Base-by-base conservation (phyloP, 2,329 filamentous ascomycete species). In the Alternaria dauci region DNA sequence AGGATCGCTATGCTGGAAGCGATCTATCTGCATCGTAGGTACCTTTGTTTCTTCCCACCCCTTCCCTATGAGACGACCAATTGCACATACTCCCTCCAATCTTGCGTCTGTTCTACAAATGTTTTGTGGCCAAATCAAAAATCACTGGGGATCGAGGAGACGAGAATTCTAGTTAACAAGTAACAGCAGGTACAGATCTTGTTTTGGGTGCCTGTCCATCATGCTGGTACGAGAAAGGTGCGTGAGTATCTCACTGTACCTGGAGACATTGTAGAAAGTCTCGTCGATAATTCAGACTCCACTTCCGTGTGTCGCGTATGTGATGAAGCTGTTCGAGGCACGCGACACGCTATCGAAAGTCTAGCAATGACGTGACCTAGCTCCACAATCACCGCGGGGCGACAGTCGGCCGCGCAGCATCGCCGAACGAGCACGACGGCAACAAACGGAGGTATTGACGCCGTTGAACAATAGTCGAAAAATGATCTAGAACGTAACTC, bases 331-430 rank as follows among this genome's bases (percentile, higher is more conserved):
- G 46, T 25, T 38, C 4, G 0, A 38, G 46, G 20, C 46, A 50
- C 46, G 46, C 32, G 46, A 50, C 32, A 5, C 46, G 32, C 46
- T 1, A 1, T 50, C 32, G 20, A 18, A 50, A n/a, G 30, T 34
- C 34, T 9, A 18, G 34, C 39, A 23, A 54, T 58, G 50, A 58
- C 50, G 34, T 41, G 46, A 23, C 4, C 34, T 7, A 20, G 32
- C 55, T 43, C 52, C 52, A 51, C 57, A 18, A n/a, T 55, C 16
- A 47, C 46, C 54, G 23, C 42, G 32, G 56, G 39, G 52, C 36
- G 23, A 41, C 16, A 23, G 39, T 61, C 57, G 61, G 53, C 61
- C 57, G 61, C 57, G 54, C 58, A 61, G 23, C 42, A 57, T 38
- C 32, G 20, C 26, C 50, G 20, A 47, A 46, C 12, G 41, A 41